Conservation (phyloP, 345 rosid species). For the Arabidopsis thaliana region DNA sequence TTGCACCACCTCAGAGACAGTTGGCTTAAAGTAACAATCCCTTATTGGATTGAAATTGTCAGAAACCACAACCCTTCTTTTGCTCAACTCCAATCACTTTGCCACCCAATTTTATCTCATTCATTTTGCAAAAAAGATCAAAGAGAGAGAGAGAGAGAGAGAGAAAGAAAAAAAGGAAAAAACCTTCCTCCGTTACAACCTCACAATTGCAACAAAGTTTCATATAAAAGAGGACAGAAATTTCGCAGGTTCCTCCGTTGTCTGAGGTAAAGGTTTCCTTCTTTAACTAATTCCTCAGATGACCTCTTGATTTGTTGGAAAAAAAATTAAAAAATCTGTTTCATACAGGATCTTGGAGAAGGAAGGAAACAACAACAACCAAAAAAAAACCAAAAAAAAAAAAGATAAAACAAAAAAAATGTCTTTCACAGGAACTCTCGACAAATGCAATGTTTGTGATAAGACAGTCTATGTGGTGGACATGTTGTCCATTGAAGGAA, state of each 20-base stretch:
- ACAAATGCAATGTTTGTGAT: conserved; percentile 91
- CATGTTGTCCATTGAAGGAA: conserved; percentile 81
- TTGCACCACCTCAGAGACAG: conserved; percentile 47
- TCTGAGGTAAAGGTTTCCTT: conserved; percentile 46
- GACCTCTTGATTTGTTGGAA: conserved; percentile 22
- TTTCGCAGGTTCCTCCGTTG: conserved; percentile 51
- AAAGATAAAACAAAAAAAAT: conserved; percentile 34
- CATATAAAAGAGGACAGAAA: conserved; percentile 47
- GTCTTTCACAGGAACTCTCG: conserved; percentile 92
- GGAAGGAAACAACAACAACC: conserved; percentile 16
- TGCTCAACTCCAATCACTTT: conserved; percentile 50
- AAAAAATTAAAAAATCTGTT: not conserved
- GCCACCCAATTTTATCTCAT: conserved; percentile 49
- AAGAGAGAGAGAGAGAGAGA: conserved; percentile 29
- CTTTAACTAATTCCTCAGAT: conserved; percentile 39
- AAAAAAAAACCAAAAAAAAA: not conserved
- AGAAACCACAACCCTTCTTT: conserved; percentile 53
- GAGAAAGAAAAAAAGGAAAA: not conserved
- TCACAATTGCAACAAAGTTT: conserved; percentile 50
- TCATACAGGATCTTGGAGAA: conserved; percentile 41
- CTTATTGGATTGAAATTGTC: conserved; percentile 52
- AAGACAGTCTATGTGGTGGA: conserved; percentile 92
- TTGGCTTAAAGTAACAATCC: conserved; percentile 40
- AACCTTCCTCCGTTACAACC: conserved; percentile 36
- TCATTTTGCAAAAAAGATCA: conserved; percentile 30